Base-by-base conservation (phyloP, 805 yeast genomes). In the Cephaloascus albidus region DNA sequence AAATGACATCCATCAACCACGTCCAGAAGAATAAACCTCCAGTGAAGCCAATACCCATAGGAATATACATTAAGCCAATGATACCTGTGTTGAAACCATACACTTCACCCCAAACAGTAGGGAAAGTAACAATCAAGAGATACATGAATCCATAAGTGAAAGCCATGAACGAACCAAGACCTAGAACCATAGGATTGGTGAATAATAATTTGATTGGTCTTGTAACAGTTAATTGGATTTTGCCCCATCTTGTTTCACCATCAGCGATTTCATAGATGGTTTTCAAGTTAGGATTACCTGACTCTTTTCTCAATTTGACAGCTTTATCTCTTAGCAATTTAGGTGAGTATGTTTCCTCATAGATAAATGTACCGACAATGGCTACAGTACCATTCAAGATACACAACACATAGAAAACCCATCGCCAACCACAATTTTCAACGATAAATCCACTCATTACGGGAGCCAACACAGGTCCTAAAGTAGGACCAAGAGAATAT, bases 381-480 rank as follows among this genome's bases (percentile, higher is more conserved):
- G 71, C 52, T 61, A 62, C 41, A 56, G 58, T 43, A 3, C 80
- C 85, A 45, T 79, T 71, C 46, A 78, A 58, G n/a, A 83, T 76
- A 17, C 81, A 60, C 38, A 76, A 56, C 15, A 74, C 64, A 68
- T 76, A 75, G 48, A 80, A 75, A 36, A 70, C 74, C 93, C 93
- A 85, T 54, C 81, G 69, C 78, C 85, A 83, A 33, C 60, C 50
- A 18, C 60, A 51, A 35, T 68, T 53, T 32, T 75, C 65, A 17
- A 73, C 77, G 18, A 77, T 61, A 48, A 68, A 81, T 2, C 85
- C 81, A 3, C 81, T 67, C 2, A 79, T 62, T 3, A 78, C 63
- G 0, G 85, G 83, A 1, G 82, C 78, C 18, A 80, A 49, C 1
- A 81, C 70, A 2, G 93, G 90, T 0, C 90, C 93, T 34, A 80